Conservation (phyloP, 352 stramenopile species). For the Phytophthora rubi region DNA sequence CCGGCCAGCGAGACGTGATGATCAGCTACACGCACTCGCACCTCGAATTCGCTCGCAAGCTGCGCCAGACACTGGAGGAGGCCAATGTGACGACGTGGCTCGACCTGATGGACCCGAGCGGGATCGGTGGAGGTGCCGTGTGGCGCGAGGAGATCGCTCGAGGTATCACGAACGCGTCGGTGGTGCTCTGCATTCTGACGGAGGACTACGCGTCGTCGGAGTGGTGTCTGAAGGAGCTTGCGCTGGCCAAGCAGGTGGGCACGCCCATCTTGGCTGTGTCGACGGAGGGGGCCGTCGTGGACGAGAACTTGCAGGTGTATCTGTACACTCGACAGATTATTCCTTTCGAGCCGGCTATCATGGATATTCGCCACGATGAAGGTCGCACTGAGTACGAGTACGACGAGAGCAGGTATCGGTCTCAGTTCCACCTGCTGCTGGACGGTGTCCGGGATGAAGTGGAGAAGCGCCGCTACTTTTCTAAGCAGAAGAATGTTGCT, state of each 20-base stretch:
- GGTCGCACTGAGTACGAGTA: slow-evolving; percentile 30
- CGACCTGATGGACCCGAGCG: slow-evolving; percentile 78
- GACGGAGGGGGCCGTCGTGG: slow-evolving; percentile 61
- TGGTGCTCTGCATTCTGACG: slow-evolving; percentile 72
- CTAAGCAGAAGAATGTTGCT: slow-evolving; percentile 52
- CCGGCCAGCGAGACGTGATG: slow-evolving; percentile 78
- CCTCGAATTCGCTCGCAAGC: slow-evolving; percentile 72
- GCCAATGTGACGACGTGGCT: slow-evolving; percentile 79
- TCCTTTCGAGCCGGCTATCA: slow-evolving; percentile 68
- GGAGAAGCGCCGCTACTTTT: slow-evolving; percentile 39
- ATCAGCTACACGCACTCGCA: slow-evolving; percentile 88
- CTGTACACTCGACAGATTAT: slow-evolving; percentile 78
- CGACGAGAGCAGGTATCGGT: slow-evolving; percentile 24
- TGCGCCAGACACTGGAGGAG: slow-evolving; percentile 62
- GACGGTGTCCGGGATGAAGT: slow-evolving; percentile 63
- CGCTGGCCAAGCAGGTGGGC: slow-evolving; percentile 72
- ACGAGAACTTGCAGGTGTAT: slow-evolving; percentile 75
- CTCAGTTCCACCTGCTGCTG: slow-evolving; percentile 44
- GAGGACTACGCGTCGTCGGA: slow-evolving; percentile 75
- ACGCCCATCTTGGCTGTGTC: slow-evolving; percentile 74
- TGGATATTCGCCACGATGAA: slow-evolving; percentile 24
- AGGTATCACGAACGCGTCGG: slow-evolving; percentile 68
- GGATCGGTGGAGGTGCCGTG: slow-evolving; percentile 71
- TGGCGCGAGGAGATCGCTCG: slow-evolving; percentile 78
- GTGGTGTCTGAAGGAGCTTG: slow-evolving; percentile 23